phyloP scores from a whole-genome alignment of 2,329 filamentous ascomycete genomes.

The Aureobasidium sp. region DNA sequence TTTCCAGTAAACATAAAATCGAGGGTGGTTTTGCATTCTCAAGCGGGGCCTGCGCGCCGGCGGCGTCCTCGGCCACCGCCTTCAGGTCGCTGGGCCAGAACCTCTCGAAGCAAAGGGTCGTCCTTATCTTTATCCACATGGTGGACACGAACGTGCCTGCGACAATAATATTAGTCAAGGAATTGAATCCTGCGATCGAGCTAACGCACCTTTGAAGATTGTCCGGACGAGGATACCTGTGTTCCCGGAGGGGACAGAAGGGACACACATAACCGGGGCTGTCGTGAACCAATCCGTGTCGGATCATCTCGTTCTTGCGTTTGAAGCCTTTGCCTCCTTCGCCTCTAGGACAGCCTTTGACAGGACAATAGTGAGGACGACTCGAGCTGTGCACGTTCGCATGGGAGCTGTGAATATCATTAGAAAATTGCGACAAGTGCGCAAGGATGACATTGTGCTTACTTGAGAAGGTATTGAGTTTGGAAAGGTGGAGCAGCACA shows the following conservation, averaged over 20 bases:
- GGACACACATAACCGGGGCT: slow-evolving; percentile 94
- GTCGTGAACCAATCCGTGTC: slow-evolving; percentile 82
- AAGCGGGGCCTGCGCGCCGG: slow-evolving; percentile 45
- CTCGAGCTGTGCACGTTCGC: slow-evolving; percentile 58
- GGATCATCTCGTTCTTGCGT: slow-evolving; percentile 62
- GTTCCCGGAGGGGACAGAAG: slow-evolving; percentile 87
- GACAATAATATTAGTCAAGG: background rate
- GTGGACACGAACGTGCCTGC: slow-evolving; percentile 84
- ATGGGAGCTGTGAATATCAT: slow-evolving; percentile 49
- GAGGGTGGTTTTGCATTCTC: background rate
- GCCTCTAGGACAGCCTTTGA: slow-evolving; percentile 48
- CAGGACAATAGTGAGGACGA: slow-evolving; percentile 56
- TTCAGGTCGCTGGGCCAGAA: slow-evolving; percentile 77
- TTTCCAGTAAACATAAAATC: too few relatives aligned
- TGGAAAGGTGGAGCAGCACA: slow-evolving; percentile 69
- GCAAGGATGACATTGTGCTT: slow-evolving; percentile 20
- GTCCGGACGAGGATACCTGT: slow-evolving; percentile 90
- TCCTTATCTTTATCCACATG: slow-evolving; percentile 86
- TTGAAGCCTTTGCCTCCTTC: slow-evolving; percentile 60
- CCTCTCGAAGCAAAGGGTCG: slow-evolving; percentile 69
- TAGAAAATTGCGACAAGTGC: background rate
- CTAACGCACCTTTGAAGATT: slow-evolving; percentile 76
- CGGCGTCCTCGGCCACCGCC: slow-evolving; percentile 74
- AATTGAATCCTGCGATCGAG: accelerated
- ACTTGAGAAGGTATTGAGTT: slow-evolving; percentile 69